Percentiles rank a stretch among this genome's conserved stretches.
These are phyloP conservation scores for Rasamsonia emersonii DNA, from an alignment of 2,329 filamentous ascomycete species.

Conservation along the genomic window DNA sequence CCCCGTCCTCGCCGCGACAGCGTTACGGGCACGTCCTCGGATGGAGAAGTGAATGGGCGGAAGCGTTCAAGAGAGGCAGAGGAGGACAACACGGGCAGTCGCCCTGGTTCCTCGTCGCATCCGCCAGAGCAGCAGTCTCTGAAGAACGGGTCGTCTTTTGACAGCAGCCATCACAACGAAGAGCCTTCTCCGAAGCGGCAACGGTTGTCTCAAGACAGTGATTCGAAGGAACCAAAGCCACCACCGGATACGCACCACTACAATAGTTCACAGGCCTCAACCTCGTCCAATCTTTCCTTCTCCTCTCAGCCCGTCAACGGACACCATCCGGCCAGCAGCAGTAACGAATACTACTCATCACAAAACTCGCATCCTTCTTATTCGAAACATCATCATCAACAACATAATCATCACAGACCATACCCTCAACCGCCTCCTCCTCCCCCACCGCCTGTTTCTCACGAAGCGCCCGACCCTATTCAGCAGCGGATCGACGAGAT, in stretches of 20 bases:
- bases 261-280: slow-evolving; percentile 16
- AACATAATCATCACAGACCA: background rate
- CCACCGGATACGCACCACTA: slow-evolving; percentile 8
- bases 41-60: slow-evolving; percentile 20
- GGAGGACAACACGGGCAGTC: slow-evolving; percentile 11
- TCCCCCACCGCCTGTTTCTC: slow-evolving; percentile 8
- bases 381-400: slow-evolving; percentile 9
- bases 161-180: slow-evolving; percentile 5
- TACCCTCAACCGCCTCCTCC: background rate
- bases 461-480: slow-evolving; percentile 18
- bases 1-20: slow-evolving; percentile 23
- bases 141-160: slow-evolving; percentile 15
- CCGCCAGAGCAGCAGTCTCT: slow-evolving; percentile 6
- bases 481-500: slow-evolving; percentile 31
- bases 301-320: too few relatives aligned
- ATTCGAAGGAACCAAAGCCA: too few relatives aligned
- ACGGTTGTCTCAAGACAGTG: slow-evolving; percentile 18
- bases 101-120: slow-evolving; percentile 8
- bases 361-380: slow-evolving; percentile 9
- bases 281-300: too few relatives aligned
- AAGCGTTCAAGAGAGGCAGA: slow-evolving; percentile 34
- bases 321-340: too few relatives aligned
- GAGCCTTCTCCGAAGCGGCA: slow-evolving; percentile 30
- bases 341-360: slow-evolving; percentile 6
- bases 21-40: slow-evolving; percentile 12